Evolutionary conservation across 2,329 filamentous ascomycete species (phyloP).

Genomic region (Tolypocladium guangdongense): DNA sequence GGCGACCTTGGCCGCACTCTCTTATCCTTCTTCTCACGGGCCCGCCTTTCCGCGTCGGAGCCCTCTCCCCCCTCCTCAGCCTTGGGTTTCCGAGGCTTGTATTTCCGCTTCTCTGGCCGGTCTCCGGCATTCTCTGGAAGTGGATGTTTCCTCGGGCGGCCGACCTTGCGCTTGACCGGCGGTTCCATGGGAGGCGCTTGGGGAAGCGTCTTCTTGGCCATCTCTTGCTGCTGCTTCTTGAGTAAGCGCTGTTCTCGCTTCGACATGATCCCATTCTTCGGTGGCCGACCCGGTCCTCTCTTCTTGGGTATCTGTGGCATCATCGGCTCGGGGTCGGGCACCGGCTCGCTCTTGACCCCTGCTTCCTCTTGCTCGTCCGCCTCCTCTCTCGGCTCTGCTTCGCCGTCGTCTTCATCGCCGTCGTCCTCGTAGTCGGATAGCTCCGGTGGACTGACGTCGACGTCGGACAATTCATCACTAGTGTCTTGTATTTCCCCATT

Average conservation of each 20-base stretch:
- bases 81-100: conserved; percentile 50
- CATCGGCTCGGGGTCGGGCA: conserved; percentile 21
- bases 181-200: conserved; percentile 36
- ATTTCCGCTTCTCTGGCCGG: conserved; percentile 52
- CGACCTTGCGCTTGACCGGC: conserved; percentile 52
- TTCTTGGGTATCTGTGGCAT: conserved; percentile 46
- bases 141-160: conserved; percentile 53
- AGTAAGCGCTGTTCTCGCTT: conserved; percentile 59
- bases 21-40: conserved; percentile 49
- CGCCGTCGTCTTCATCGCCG: conserved; percentile 15
- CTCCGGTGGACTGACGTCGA: conserved; percentile 28
- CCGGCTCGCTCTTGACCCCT: conserved; percentile 17
- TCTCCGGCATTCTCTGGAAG: conserved; percentile 43
- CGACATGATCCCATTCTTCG: conserved; percentile 75
- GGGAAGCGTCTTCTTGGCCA: conserved; percentile 39
- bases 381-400: conserved; percentile 7
- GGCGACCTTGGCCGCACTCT: conserved; percentile 49
- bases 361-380: conserved; percentile 12
- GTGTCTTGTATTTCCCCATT: conserved; percentile 45
- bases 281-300: conserved; percentile 68
- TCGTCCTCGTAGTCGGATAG: conserved; percentile 24
- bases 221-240: conserved; percentile 42
- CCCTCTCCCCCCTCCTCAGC: conserved; percentile 42
- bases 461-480: conserved; percentile 39
- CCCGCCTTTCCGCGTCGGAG: conserved; percentile 43